Evolutionary conservation across 2,329 filamentous ascomycete genomes (phyloP).

Genomic region (Epichloe baconii): DNA sequence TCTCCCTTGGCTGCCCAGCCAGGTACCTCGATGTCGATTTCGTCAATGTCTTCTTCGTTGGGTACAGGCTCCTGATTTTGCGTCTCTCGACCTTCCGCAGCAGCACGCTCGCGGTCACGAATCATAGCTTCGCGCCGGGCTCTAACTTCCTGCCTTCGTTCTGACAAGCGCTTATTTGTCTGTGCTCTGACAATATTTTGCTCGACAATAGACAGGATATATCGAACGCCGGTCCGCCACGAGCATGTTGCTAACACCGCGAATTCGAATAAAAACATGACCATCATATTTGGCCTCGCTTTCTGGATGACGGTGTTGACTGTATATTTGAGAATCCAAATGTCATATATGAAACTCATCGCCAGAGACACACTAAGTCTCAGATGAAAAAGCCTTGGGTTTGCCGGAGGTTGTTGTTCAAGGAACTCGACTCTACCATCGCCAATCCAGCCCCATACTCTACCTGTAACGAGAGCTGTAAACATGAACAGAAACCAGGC

Average conservation of each 20-base stretch:
- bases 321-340: conserved; percentile 68
- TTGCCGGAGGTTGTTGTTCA: conserved; percentile 87
- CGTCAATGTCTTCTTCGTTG: conserved; percentile 66
- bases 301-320: conserved; percentile 73
- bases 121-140: conserved; percentile 41
- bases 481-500: conserved; percentile 97
- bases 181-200: conserved; percentile 63
- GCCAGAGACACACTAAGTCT: conserved; percentile 67
- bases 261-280: conserved; percentile 99
- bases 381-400: conserved; percentile 76
- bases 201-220: conserved; percentile 67
- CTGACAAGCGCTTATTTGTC: conserved; percentile 53
- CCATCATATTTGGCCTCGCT: conserved; percentile 96
- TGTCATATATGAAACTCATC: conserved; percentile 67
- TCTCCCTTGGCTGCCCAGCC: conserved; percentile 95
- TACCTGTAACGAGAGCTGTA: conserved; percentile 77
- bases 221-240: conserved; percentile 64
- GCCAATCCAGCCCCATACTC: conserved; percentile 97
- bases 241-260: conserved; percentile 74
- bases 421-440: conserved; percentile 88
- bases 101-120: conserved; percentile 33
- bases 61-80: conserved; percentile 37
- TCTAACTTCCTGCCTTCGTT: conserved; percentile 55
- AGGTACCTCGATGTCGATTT: conserved; percentile 87
- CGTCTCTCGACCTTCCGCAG: conserved; percentile 47